Conservation (phyloP, 306 rosid genomes). For the Rosa multiflora region DNA sequence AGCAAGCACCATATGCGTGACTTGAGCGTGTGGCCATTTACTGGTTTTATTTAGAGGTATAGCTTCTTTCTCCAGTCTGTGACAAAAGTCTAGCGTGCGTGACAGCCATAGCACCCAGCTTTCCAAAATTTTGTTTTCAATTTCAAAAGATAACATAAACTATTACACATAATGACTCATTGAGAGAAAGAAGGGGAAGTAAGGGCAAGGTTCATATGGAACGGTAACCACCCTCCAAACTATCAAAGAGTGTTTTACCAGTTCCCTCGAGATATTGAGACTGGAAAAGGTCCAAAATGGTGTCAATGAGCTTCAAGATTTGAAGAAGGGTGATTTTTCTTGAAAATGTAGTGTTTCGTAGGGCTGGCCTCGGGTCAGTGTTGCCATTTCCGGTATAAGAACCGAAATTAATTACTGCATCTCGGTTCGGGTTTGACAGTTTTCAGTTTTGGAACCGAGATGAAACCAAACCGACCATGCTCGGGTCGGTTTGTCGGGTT, state of each 20-base stretch:
- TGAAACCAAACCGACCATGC: too few relatives aligned
- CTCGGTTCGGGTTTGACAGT: too few relatives aligned
- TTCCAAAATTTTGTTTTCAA: constrained; percentile 9
- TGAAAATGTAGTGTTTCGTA: too few relatives aligned
- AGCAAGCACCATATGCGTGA: constrained; percentile 22
- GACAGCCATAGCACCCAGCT: constrained; percentile 18
- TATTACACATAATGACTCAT: neutral
- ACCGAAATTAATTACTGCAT: too few relatives aligned
- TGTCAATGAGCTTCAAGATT: neutral
- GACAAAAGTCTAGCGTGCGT: constrained; percentile 14
- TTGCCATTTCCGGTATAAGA: too few relatives aligned
- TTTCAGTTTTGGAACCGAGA: too few relatives aligned
- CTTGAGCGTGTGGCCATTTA: constrained; percentile 24
- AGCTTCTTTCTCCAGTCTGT: neutral
- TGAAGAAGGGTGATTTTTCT: neutral
- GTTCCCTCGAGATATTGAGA: neutral
- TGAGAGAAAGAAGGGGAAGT: neutral
- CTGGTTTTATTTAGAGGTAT: neutral
- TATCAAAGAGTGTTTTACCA: neutral
- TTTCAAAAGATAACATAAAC: constrained; percentile 2
- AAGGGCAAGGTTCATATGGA: constrained; percentile 38
- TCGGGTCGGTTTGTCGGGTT: too few relatives aligned
- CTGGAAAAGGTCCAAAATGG: neutral
- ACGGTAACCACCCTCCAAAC: constrained; percentile 4
- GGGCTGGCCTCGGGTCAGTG: too few relatives aligned